Evolutionary conservation across 495 filamentous ascomycete species (phyloP), one percentile per base, ranked within the genome.

Genomic region (Neurospora tetraspora): DNA sequence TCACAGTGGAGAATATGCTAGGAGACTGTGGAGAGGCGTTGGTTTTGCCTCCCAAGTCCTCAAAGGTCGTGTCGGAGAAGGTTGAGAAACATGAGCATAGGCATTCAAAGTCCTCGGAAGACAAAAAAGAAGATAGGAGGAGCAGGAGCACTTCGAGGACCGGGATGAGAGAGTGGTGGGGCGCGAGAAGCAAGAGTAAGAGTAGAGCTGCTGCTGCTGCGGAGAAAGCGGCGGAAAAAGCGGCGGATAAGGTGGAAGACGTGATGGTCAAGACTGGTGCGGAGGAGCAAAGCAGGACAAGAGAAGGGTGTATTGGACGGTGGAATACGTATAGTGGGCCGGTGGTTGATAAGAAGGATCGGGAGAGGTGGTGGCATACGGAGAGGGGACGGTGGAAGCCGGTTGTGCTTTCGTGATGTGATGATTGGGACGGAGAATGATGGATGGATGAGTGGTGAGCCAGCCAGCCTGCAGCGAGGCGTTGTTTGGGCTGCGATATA

Each of bases 1-100:
- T 89, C 1, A 81, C 83, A n/a, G 81, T 90, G 61, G 78, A 77
- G 11, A 88, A 90, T 71, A 72, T 90, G 71, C 72, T 86, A 4
- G 77, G 80, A 18, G 81, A 82, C 9, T 76, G 81, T n/a, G 84
- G 85, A 20, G 85, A 86, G 77, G 77, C 77, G 42, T 39, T 86
- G 39, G 71, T 72, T 9, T 3, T 75, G 43, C 47, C 40, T 4
- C 72, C 70, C 14, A 71, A 71, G 23, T 73, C 72, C 4, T 78
- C 43, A 39, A 43, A 34, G 39, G 16, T 3, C 4, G 47, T 20
- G 70, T 23, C 16, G 71, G 61, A 43, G 43, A 23, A 70, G 65
- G 23, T 42, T 43, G 14, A 27, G 68, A 47, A 53, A 20, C 31
- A 73, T 20, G 39, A 72, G 31, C 71, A 73, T 7, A 43, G 69